These are phyloP conservation scores for Fraxinus floribunda DNA, from an alignment of 305 asterid species.

Conservation along the genomic window DNA sequence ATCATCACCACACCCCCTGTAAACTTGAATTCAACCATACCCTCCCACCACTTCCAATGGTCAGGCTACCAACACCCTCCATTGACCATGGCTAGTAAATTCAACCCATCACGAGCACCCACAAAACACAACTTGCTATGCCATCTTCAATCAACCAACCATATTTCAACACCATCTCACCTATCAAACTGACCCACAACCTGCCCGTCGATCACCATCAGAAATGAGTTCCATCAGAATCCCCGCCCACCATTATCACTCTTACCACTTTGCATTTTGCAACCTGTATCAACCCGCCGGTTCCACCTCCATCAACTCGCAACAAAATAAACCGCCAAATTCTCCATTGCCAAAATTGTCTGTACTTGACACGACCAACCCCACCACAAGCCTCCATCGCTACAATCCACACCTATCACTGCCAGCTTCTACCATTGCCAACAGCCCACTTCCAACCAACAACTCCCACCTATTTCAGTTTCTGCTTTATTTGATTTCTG, in stretches of 20 bases:
- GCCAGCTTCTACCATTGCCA: too few relatives aligned
- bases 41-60: neutral
- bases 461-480: neutral
- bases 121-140: neutral
- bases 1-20: neutral
- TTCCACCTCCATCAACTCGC: neutral
- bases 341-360: neutral
- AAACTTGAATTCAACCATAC: neutral
- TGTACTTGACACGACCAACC: neutral
- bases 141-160: neutral
- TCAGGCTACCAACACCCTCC: neutral
- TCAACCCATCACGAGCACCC: neutral
- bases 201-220: neutral
- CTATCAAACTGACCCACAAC: neutral
- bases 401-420: neutral
- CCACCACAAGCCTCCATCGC: neutral
- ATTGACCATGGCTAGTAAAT: neutral
- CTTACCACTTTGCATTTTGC: neutral
- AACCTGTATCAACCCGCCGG: neutral
- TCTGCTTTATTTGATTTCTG: neutral
- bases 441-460: neutral
- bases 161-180: neutral
- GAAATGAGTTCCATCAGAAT: neutral
- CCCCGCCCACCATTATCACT: neutral
- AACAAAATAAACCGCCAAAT: neutral